Base-by-base conservation (phyloP, 331 rosid species). In the Pyracantha coccinea region DNA sequence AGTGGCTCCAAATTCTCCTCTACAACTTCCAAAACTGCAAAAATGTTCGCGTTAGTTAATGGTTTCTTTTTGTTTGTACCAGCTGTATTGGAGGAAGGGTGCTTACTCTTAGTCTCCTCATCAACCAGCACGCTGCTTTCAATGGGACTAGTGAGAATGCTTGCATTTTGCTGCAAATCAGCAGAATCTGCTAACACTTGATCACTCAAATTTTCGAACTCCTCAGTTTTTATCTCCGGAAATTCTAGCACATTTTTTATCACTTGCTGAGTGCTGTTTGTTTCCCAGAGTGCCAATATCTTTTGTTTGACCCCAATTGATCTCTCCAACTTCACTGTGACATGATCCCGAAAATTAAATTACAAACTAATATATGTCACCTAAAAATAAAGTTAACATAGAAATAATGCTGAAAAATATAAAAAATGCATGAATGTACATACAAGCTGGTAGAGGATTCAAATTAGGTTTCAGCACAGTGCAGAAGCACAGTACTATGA, bases 401-500 rank as follows among this genome's bases (percentile, higher is more conserved):
- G 6, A 50, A 50, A 68, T 8, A 54, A 68, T 3, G 20, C 61
- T 5, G 6, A 6, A 19, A 20, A 8, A 57, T 20, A 20, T n/a
- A 20, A 8, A 21, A 20, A 15, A 69, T 47, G 19, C 20, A 9
- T 47, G 16, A 7, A 52, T 52, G 19, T 52, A 86, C 97, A 86
- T 84, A 91, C 98, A 81, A 78, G 28, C 77, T 72, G 87, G 90
- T 57, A 86, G 74, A 65, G 89, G 86, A 75, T 85, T 84, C 83
- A 88, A 78, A 75, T 81, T 83, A 77, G 98, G 94, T 80, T 81
- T 90, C 64, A 93, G 77, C 72, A 91, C 79, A 8, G 88, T 87
- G 86, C 91, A 91, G 66, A 91, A 80, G 72, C 89, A 85, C 68
- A 93, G 76, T 75, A 79, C 68, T 16, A 86, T 23, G 4, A 91